A percentile compares a stretch with the other conserved stretches of the same genome.
Evolutionary conservation across 2,329 filamentous ascomycete genomes (phyloP).

Genomic region (Claviceps sp.): DNA sequence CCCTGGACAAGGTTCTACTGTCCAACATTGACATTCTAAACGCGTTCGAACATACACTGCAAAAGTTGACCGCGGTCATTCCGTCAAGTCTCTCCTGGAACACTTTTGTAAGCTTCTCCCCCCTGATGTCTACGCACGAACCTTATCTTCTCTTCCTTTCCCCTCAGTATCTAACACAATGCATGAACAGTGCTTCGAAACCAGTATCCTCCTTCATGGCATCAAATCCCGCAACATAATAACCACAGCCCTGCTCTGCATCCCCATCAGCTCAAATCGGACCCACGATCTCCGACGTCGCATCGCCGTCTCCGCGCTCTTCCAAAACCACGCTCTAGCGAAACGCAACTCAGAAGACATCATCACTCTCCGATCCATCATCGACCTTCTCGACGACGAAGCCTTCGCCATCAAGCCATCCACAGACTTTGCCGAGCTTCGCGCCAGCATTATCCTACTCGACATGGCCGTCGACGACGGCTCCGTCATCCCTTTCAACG

Average conservation of each 20-base stretch:
- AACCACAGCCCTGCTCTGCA: conserved; percentile 40
- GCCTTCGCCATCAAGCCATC: conserved; percentile 38
- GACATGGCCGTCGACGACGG: conserved; percentile 63
- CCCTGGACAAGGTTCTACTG: conserved; percentile 37
- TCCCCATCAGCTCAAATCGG: conserved; percentile 38
- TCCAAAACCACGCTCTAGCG: conserved; percentile 33
- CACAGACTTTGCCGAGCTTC: conserved; percentile 57
- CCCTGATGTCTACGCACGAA: too few species aligned
- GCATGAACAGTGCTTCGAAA: conserved; percentile 32
- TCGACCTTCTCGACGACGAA: conserved; percentile 29
- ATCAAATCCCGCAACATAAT: conserved; percentile 38
- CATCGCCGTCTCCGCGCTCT: conserved; percentile 51
- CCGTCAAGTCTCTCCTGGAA: conserved; percentile 21
- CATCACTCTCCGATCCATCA: conserved; percentile 30
- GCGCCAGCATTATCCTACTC: conserved; percentile 52
- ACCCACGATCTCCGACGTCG: conserved; percentile 50
- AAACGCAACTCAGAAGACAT: conserved; percentile 26
- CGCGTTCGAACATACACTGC: conserved; percentile 28
- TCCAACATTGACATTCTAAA: conserved; percentile 27
- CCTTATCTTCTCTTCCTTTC: background rate
- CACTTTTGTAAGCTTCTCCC: conserved; percentile 26
- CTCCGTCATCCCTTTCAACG: conserved; percentile 14
- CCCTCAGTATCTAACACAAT: background rate
- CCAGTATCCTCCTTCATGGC: conserved; percentile 31
- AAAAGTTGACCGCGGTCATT: conserved; percentile 29